Conservation (phyloP, 1,139 yeast genomes). For the Debaryomyces udenii region DNA sequence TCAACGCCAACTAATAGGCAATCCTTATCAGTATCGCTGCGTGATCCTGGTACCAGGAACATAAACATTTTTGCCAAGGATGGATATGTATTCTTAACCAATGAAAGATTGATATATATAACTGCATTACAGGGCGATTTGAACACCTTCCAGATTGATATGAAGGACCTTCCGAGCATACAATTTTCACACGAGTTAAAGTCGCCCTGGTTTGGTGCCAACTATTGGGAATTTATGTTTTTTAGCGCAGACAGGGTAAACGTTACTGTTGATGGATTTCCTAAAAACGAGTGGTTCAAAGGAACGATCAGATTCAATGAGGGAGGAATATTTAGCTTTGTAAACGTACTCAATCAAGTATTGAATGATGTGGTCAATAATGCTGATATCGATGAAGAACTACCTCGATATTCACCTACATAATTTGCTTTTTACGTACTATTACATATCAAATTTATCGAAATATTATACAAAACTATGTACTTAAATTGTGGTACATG, state of each 20-base stretch:
- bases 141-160: constrained; percentile 36
- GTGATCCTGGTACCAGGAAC: constrained; percentile 10
- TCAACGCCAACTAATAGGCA: constrained; percentile 28
- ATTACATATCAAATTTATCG: constrained; percentile 1
- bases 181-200: constrained; percentile 42
- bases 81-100: constrained; percentile 43
- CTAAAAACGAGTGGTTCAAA: constrained; percentile 40
- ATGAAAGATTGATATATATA: constrained; percentile 37
- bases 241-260: constrained; percentile 31
- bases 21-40: constrained; percentile 23
- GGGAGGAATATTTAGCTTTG: constrained; percentile 51
- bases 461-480: constrained; percentile 1
- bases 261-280: constrained; percentile 44
- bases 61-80: constrained; percentile 33
- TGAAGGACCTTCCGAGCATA: constrained; percentile 23
- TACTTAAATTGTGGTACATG: neutral
- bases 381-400: constrained; percentile 45
- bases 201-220: constrained; percentile 60
- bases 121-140: constrained; percentile 47
- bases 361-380: constrained; percentile 39
- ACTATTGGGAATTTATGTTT: constrained; percentile 50
- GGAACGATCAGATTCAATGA: constrained; percentile 46
- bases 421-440: neutral
- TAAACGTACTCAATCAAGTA: constrained; percentile 28
- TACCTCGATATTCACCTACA: constrained; percentile 39